Evolutionary conservation across 2,329 filamentous ascomycete genomes (phyloP).

Genomic region (Colletotrichum incanum): DNA sequence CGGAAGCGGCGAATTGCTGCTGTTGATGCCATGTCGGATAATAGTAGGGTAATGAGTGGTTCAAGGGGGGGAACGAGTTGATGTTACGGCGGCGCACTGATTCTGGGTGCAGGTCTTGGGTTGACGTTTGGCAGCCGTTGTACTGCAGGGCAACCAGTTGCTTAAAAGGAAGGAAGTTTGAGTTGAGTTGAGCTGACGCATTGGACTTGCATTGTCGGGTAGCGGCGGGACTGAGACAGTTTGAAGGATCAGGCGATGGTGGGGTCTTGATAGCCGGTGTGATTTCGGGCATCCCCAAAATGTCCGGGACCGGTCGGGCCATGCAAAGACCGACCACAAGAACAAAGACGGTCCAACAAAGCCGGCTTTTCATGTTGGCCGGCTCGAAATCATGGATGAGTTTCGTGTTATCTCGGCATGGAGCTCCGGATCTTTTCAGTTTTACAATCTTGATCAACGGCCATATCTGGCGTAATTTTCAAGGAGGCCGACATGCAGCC

Average conservation of each 20-base stretch:
- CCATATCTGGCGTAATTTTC: no score
- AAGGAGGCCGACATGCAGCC: background rate
- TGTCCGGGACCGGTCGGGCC: constrained; percentile 36
- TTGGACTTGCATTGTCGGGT: background rate
- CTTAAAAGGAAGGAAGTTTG: constrained; percentile 2
- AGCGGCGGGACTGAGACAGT: constrained; percentile 14
- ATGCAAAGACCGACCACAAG: background rate
- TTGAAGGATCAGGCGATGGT: constrained; percentile 10
- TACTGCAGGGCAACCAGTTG: background rate
- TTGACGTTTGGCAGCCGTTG: background rate
- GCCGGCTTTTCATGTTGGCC: no score
- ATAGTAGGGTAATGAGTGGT: background rate
- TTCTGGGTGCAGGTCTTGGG: background rate
- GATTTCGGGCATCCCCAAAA: constrained; percentile 41
- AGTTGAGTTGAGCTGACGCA: background rate
- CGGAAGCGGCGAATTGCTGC: constrained; percentile 39
- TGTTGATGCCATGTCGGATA: constrained; percentile 18
- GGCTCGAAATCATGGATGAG: no score
- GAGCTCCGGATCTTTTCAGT: no score
- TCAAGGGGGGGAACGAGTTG: background rate
- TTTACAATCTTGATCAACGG: background rate
- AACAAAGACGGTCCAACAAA: background rate
- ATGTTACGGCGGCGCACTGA: background rate
- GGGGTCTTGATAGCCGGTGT: constrained; percentile 20
- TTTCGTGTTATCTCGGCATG: no score